Conservation (phyloP, 768 basidiomycete species). For the Russula olivacea region DNA sequence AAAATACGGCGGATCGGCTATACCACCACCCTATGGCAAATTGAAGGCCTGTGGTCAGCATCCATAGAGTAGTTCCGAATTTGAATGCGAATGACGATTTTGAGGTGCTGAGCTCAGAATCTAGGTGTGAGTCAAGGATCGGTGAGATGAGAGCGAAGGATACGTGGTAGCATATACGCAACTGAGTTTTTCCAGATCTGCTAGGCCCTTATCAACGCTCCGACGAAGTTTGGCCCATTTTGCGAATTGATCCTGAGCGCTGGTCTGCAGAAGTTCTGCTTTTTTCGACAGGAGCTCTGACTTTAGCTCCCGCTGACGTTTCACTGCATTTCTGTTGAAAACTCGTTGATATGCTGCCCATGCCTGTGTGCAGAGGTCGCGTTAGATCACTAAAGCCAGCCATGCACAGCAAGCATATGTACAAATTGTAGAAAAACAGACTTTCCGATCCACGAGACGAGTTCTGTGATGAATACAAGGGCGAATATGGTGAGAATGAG, state of each 20-base stretch:
- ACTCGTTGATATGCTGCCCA: constrained; percentile 66
- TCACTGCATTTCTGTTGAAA: constrained; percentile 50
- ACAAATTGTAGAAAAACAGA: constrained; percentile 78
- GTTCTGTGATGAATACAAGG: constrained; percentile 75
- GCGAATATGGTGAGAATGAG: constrained; percentile 77
- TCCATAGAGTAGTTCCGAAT: constrained; percentile 73
- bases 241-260: constrained; percentile 95
- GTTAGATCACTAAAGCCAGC: not conserved
- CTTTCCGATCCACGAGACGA: constrained; percentile 86
- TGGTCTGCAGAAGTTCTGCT: constrained; percentile 81
- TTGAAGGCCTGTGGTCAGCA: constrained; percentile 81
- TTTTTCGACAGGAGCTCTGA: constrained; percentile 73
- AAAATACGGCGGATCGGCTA: constrained; percentile 86
- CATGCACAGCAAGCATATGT: constrained; percentile 32
- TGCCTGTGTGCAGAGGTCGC: constrained; percentile 41
- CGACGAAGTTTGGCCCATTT: constrained; percentile 95
- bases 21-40: constrained; percentile 89
- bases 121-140: constrained; percentile 36
- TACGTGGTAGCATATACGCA: constrained; percentile 31
- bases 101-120: constrained; percentile 69
- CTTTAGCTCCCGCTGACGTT: constrained; percentile 68
- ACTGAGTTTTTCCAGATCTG: constrained; percentile 92
- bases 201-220: constrained; percentile 85
- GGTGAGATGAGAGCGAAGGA: not conserved
- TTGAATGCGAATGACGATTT: constrained; percentile 68